Conservation (phyloP, 2,329 filamentous ascomycete species). For the Thelonectria discophora region DNA sequence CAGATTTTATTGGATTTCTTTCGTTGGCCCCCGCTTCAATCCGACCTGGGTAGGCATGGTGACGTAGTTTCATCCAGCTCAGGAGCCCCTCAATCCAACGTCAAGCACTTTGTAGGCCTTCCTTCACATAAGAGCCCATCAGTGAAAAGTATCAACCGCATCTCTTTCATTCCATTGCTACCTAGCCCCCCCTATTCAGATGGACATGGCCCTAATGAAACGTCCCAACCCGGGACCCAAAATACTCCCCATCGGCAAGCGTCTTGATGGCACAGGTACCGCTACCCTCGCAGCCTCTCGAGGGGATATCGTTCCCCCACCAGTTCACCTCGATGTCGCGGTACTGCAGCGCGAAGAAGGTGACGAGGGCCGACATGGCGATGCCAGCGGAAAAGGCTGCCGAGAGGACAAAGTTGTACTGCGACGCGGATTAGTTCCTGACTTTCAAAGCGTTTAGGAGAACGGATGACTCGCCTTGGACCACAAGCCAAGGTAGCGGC, state of each 20-base stretch:
- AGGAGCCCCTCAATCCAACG: too few species aligned
- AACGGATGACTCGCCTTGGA: constrained; percentile 47
- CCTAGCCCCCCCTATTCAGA: too few species aligned
- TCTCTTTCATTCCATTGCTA: background rate
- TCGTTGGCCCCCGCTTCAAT: too few species aligned
- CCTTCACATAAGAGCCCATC: too few species aligned
- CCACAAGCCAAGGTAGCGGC: constrained; percentile 58
- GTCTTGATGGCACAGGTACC: constrained; percentile 35
- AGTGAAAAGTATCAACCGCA: too few species aligned
- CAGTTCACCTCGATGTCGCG: constrained; percentile 49
- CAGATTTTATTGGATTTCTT: too few species aligned
- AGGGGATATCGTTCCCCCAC: constrained; percentile 54
- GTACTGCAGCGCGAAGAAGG: constrained; percentile 59
- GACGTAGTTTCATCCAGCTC: too few species aligned
- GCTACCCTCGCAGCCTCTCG: constrained; percentile 42
- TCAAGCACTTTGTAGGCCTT: too few species aligned
- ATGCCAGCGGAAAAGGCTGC: constrained; percentile 56
- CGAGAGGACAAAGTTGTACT: constrained; percentile 59
- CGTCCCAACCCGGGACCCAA: constrained; percentile 42
- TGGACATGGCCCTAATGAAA: constrained; percentile 21
- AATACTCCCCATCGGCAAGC: constrained; percentile 43
- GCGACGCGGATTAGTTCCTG: constrained; percentile 30
- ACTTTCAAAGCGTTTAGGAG: too few species aligned
- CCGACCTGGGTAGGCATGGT: too few species aligned
- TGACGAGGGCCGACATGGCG: constrained; percentile 56